Evolutionary conservation across 768 basidiomycete genomes (phyloP), one percentile per base, ranked within the genome.

Genomic region (Leccinellum rugosiceps): DNA sequence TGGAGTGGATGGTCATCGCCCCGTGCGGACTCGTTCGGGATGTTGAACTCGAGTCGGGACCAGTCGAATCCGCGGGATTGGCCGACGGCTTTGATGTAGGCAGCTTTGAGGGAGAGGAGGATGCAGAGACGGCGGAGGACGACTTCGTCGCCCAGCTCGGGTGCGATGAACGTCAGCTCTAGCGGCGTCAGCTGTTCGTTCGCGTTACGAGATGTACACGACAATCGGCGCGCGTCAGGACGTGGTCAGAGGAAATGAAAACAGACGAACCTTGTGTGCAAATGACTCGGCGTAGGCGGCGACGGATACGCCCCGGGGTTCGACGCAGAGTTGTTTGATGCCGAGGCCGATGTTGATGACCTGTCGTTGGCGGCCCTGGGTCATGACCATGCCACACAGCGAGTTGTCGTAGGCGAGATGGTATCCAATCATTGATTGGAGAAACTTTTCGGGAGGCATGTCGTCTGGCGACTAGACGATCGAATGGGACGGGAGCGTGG

Each of bases 321-420:
- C 83, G 8, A 87, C 81, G 35, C 74, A 77, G 50, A 88, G 76
- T 51, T 84, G 83, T 63, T 88, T 86, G 66, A 91, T 80, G 4
- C 87, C 90, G n/a, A 92, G 76, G 2, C 91, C 91, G 63, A 93
- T 85, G 71, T 91, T 90, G 63, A 89, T 77, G 49, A 93, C 91
- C 56, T 88, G 84, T 46, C 83, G 80, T 54, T 85, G 83, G 10
- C 79, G 78, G 3, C 91, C 91, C 63, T 92, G 90, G 1, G 88
- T 88, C 82, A 93, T 90, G 38, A 86, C 84, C 87, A 92, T 90
- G n/a, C 86, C 88, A 53, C 89, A 83, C 9, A 92, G 69, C 10
- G 86, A 87, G 56, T 80, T 81, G 58, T 86, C 83, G 62, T 79
- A 84, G 1, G 84, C 78, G 47, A 89, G 81, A 57, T 89, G 87